Evolutionary conservation across 2,329 filamentous ascomycete genomes (phyloP).

Genomic region (Aureobasidium sp.): DNA sequence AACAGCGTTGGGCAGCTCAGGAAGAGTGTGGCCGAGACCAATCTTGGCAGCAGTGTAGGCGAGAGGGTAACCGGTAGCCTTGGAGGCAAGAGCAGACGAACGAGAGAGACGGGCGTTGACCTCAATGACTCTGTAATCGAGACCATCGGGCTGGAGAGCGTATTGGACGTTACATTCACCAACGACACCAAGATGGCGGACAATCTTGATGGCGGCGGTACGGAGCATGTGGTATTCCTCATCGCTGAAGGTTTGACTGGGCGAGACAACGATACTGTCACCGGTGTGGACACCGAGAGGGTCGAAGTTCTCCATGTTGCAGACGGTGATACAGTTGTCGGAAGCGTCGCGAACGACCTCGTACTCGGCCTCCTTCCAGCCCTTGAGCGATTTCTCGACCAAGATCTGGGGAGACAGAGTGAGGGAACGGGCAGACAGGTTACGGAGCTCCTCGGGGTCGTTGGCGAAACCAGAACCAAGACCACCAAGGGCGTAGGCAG

Average conservation of each 20-base stretch:
- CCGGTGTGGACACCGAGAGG: constrained; percentile 95
- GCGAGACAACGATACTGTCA: constrained; percentile 96
- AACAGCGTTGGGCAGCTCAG: constrained; percentile 93
- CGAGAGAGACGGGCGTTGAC: constrained; percentile 98
- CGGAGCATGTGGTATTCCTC: constrained; percentile 99
- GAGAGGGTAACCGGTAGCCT: constrained; percentile 94
- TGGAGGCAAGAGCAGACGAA: constrained; percentile 92
- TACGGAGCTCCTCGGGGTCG: constrained; percentile 85
- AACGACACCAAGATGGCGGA: constrained; percentile 91
- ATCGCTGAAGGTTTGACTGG: constrained; percentile 91
- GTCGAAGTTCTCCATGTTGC: constrained; percentile 99
- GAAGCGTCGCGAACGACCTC: constrained; percentile 94
- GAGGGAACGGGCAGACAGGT: constrained; percentile 85
- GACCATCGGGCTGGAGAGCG: constrained; percentile 87
- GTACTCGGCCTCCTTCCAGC: constrained; percentile 99
- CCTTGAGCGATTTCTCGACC: constrained; percentile 97
- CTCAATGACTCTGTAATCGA: constrained; percentile 98
- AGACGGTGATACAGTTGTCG: constrained; percentile 99
- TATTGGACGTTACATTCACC: constrained; percentile 99
- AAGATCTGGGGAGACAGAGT: constrained; percentile 93
- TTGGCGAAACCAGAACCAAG: constrained; percentile 93
- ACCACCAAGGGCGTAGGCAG: constrained; percentile 91
- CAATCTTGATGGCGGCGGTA: constrained; percentile 94
- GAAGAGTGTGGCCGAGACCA: constrained; percentile 87
- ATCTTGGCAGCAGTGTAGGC: constrained; percentile 99